A percentile compares a stretch with the other conserved stretches of the same genome.
Evolutionary conservation across 2,329 filamentous ascomycete species (phyloP).

Genomic region (Colletotrichum lupini): DNA sequence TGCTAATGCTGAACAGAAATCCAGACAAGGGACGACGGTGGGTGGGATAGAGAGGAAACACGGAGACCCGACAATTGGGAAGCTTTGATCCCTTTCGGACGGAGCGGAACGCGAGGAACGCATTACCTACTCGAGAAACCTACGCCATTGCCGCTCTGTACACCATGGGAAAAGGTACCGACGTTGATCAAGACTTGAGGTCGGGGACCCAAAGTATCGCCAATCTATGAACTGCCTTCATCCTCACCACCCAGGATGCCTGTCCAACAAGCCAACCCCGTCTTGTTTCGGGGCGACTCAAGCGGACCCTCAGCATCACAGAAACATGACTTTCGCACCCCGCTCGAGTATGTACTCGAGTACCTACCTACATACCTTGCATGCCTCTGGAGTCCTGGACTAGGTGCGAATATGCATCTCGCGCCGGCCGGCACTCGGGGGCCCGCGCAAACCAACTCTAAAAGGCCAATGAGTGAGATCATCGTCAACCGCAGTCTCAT

Average conservation of each 20-base stretch:
- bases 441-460: not conserved
- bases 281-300: conserved; percentile 23
- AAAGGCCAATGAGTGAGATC: not conserved
- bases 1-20: not conserved
- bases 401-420: not conserved
- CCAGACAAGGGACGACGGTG: not conserved
- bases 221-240: not conserved
- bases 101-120: conserved; percentile 30
- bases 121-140: not conserved
- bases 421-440: not conserved
- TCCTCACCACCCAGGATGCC: not conserved
- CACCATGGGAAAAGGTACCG: too few relatives aligned
- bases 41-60: not conserved
- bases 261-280: conserved; percentile 3
- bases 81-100: conserved; percentile 35
- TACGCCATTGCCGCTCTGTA: not conserved
- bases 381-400: not conserved
- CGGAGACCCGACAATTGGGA: conserved; percentile 27
- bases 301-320: not conserved
- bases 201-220: not conserved
- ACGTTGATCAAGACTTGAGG: not conserved
- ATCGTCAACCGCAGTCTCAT: not conserved
- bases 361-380: not conserved
- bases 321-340: not conserved
- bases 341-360: not conserved